Evolutionary conservation across 108 stramenopile genomes (phyloP), one percentile per base, ranked within the genome.

Genomic region (Skeletonema menzelii): DNA sequence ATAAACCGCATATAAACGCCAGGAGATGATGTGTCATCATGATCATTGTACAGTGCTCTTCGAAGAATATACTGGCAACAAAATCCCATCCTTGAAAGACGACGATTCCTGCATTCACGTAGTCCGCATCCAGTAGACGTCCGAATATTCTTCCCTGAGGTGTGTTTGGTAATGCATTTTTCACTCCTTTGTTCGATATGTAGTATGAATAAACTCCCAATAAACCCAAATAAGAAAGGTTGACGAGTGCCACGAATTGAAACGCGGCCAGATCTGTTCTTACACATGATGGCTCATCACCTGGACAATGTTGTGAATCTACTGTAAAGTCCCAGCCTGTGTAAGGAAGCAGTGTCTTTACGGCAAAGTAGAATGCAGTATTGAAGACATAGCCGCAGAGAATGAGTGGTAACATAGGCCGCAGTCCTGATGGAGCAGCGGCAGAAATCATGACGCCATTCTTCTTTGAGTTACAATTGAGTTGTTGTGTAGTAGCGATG

Each of bases 1-100:
- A 73, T 70, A 74, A 87, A 22, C 70, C 60, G 57, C 87, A 82
- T 17, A 79, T 8, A 13, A 78, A 85, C 27, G 88, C 85, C 66
- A 89, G 46, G 5, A 84, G 8, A 70, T 91, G 90, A 84, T 91
- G 90, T 20, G 59, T 65, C 40, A 91, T 27, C 76, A 91, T 84
- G 26, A 89, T 63, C 27, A 71, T 20, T 26, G 82, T 67, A 26
- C 74, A 63, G 70, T 87, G 86, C 44, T 85, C 85, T 19, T 60
- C 72, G 35, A 91, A 86, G 26, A 85, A 47, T 8, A 82, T 46
- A 10, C 83, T 77, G 30, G 79, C 63, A 34, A 86, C 19, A 22
- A 91, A 84, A 59, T 88, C 90, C 72, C 83, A 91, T 19, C 86
- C 58, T 67, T 91, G 90, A 63, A 88, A 88, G 8, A 75, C 76